Conservation (phyloP, 192 early-diverging fungal genomes). For the Backusella sp. region DNA sequence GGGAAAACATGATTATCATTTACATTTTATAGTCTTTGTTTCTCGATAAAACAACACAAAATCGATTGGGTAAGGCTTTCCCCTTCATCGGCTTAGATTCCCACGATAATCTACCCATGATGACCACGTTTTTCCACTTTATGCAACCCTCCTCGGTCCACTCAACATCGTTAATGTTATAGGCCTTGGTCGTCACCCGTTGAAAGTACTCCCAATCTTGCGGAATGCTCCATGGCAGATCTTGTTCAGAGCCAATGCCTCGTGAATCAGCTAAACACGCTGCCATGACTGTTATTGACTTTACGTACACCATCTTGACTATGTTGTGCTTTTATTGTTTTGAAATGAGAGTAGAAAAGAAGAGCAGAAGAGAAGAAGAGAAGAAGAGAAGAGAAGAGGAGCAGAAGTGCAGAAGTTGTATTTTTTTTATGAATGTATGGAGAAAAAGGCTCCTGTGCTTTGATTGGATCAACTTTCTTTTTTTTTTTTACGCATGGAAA, state of each 20-base stretch:
- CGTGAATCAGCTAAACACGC: conserved; percentile 62
- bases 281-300: conserved; percentile 61
- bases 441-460: too few species aligned
- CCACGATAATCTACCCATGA: conserved; percentile 93
- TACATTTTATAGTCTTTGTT: conserved; percentile 43
- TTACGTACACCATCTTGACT: not conserved
- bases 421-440: too few species aligned
- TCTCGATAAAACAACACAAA: conserved; percentile 84
- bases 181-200: conserved; percentile 53
- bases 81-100: conserved; percentile 79
- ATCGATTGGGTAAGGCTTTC: conserved; percentile 69
- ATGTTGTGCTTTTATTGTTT: too few species aligned
- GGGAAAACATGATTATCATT: too few species aligned
- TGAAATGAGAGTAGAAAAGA: not conserved
- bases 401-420: too few species aligned
- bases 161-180: not conserved
- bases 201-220: conserved; percentile 82
- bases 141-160: not conserved
- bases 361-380: not conserved
- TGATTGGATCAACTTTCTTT: too few species aligned
- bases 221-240: conserved; percentile 81
- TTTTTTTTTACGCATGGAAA: too few species aligned
- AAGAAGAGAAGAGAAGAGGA: not conserved
- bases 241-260: conserved; percentile 75
- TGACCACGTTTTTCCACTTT: conserved; percentile 66